A percentile compares a stretch with the other conserved stretches of the same genome.
phyloP scores from a whole-genome alignment of 768 basidiomycete genomes.

The Leccinum aurantiacum region DNA sequence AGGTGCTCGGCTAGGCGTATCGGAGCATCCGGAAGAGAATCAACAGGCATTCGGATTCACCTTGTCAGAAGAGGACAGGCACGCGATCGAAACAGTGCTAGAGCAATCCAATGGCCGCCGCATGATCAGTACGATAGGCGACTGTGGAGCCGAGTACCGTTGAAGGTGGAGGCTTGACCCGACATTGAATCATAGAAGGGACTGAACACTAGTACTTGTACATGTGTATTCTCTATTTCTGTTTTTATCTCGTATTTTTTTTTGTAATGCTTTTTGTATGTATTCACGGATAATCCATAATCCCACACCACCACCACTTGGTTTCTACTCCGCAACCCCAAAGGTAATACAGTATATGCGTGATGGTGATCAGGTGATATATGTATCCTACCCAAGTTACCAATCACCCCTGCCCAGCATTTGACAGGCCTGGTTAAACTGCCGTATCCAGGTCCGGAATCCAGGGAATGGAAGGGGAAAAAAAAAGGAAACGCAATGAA shows the following conservation, averaged over 20 bases:
- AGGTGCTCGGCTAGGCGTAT: conserved; percentile 71
- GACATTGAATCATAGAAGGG: neutral
- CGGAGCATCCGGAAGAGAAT: conserved; percentile 74
- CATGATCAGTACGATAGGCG: conserved; percentile 70
- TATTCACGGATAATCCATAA: neutral
- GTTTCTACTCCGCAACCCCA: neutral
- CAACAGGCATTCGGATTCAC: conserved; percentile 56
- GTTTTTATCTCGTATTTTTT: neutral
- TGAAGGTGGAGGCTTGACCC: neutral
- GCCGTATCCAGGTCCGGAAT: neutral
- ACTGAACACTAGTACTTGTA: neutral
- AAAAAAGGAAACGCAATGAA: neutral
- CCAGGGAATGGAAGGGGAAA: neutral
- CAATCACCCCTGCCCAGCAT: neutral
- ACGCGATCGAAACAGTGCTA: conserved; percentile 63
- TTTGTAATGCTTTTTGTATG: neutral
- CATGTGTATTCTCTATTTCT: neutral
- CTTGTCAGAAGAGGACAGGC: conserved; percentile 55
- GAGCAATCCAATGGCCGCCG: conserved; percentile 57
- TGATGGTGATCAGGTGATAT: neutral
- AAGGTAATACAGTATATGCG: neutral
- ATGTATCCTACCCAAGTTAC: neutral
- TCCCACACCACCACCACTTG: neutral
- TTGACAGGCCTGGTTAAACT: no score
- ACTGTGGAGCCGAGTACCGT: conserved; percentile 85